Percentiles rank a stretch among this genome's conserved stretches.
These are phyloP conservation scores for Barbatosphaeria neglecta DNA, from an alignment of 495 filamentous ascomycete species.

Conservation along the genomic window DNA sequence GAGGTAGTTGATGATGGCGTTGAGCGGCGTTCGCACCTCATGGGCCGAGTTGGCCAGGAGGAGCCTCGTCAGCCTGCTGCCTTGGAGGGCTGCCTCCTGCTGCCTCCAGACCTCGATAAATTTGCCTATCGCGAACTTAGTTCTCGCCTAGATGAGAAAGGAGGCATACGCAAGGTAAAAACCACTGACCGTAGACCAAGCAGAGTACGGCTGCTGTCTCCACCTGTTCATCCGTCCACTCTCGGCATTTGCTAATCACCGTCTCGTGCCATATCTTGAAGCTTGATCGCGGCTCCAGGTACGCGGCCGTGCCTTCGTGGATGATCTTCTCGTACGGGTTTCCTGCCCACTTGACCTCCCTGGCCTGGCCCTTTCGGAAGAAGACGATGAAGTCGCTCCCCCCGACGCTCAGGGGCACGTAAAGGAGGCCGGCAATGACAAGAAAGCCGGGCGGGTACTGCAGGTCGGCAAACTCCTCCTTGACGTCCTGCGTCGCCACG, in stretches of 20 bases:
- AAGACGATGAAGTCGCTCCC: slow-evolving; percentile 87
- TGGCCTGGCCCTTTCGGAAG: slow-evolving; percentile 68
- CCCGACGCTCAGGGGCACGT: slow-evolving; percentile 68
- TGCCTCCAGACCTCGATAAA: slow-evolving; percentile 89
- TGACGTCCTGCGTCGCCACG: slow-evolving; percentile 64
- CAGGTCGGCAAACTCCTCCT: slow-evolving; percentile 72
- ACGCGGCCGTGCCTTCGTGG: slow-evolving; percentile 53
- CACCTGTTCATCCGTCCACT: slow-evolving; percentile 64
- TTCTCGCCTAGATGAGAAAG: not conserved
- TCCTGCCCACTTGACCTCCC: slow-evolving; percentile 82
- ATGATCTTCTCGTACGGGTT: slow-evolving; percentile 81
- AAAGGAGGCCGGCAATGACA: slow-evolving; percentile 67
- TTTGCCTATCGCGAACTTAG: slow-evolving; percentile 14
- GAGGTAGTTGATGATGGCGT: slow-evolving; percentile 93
- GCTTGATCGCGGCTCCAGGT: slow-evolving; percentile 64
- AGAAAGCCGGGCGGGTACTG: slow-evolving; percentile 70
- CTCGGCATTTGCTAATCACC: slow-evolving; percentile 61
- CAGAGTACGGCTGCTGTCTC: slow-evolving; percentile 86
- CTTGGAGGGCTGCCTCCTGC: slow-evolving; percentile 77
- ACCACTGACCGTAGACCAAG: slow-evolving; percentile 74
- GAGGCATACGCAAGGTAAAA: not conserved
- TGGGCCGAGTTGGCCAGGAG: slow-evolving; percentile 88
- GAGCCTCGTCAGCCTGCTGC: slow-evolving; percentile 66
- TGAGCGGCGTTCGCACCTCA: slow-evolving; percentile 86
- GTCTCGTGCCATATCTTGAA: slow-evolving; percentile 70